Evolutionary conservation across 805 yeast genomes (phyloP).

Genomic region (Geotrichum ghanense): DNA sequence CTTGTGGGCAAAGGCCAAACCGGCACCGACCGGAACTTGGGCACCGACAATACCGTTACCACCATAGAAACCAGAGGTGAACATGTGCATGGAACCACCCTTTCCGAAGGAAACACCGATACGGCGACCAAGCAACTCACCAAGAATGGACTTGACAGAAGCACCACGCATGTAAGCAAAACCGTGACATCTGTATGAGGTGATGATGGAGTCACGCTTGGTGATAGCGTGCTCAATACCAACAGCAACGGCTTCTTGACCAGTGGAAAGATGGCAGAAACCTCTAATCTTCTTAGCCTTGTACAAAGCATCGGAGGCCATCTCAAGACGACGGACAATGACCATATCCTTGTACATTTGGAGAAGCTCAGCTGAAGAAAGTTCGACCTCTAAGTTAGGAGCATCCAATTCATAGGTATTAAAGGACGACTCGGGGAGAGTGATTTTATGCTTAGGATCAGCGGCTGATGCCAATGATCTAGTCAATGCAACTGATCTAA

Average conservation of each 20-base stretch:
- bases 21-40: slow-evolving; percentile 97
- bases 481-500: neutral
- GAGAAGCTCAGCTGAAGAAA: slow-evolving; percentile 68
- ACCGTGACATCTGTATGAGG: slow-evolving; percentile 98
- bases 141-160: slow-evolving; percentile 77
- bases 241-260: slow-evolving; percentile 98
- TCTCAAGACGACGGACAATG: slow-evolving; percentile 84
- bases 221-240: slow-evolving; percentile 95
- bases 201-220: slow-evolving; percentile 76
- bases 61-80: slow-evolving; percentile 90
- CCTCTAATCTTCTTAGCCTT: slow-evolving; percentile 98
- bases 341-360: slow-evolving; percentile 97
- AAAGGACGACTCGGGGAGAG: slow-evolving; percentile 68
- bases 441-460: slow-evolving; percentile 14
- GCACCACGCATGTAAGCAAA: slow-evolving; percentile 96
- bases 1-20: slow-evolving; percentile 96
- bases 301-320: slow-evolving; percentile 96
- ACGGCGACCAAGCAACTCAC: slow-evolving; percentile 95
- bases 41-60: slow-evolving; percentile 99
- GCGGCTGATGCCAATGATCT: slow-evolving; percentile 2
- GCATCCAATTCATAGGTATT: slow-evolving; percentile 74
- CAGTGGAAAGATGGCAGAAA: slow-evolving; percentile 95
- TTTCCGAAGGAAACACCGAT: slow-evolving; percentile 93
- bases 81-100: slow-evolving; percentile 99
- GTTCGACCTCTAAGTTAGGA: slow-evolving; percentile 62